phyloP scores from a whole-genome alignment of 768 basidiomycete genomes.

The Psilocybe cubensis region DNA sequence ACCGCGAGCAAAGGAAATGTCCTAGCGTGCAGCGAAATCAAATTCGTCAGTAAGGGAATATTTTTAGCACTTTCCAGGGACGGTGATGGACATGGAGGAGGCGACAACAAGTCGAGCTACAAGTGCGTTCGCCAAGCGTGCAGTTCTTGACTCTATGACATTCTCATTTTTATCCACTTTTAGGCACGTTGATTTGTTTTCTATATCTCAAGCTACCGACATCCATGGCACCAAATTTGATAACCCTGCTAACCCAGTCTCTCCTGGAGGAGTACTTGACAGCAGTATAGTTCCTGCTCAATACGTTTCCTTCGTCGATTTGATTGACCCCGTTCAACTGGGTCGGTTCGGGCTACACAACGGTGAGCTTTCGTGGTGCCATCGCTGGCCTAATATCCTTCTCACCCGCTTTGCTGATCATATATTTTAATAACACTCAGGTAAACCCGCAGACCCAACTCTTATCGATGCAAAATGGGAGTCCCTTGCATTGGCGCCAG shows the following conservation, averaged over 20 bases:
- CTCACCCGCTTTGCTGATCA: no score
- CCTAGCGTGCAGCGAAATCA: slow-evolving; percentile 56
- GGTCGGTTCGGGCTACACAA: slow-evolving; percentile 68
- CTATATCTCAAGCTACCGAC: slow-evolving; percentile 60
- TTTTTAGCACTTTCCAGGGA: slow-evolving; percentile 67
- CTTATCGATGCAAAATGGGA: slow-evolving; percentile 75
- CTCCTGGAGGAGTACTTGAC: slow-evolving; percentile 50
- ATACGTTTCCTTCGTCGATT: slow-evolving; percentile 60
- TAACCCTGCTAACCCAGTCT: slow-evolving; percentile 51
- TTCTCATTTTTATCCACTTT: not conserved
- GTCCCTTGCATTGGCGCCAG: slow-evolving; percentile 60
- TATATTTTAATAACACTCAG: no score
- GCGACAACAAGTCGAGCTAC: slow-evolving; percentile 50
- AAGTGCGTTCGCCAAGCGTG: slow-evolving; percentile 40
- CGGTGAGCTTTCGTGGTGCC: slow-evolving; percentile 35
- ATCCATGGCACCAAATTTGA: slow-evolving; percentile 65
- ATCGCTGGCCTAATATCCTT: no score
- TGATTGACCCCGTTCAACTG: slow-evolving; percentile 55
- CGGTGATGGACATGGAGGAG: slow-evolving; percentile 60
- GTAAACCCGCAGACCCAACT: slow-evolving; percentile 49
- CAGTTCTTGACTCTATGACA: not conserved
- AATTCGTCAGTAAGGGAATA: slow-evolving; percentile 53
- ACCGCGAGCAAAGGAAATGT: slow-evolving; percentile 49
- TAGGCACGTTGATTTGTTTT: slow-evolving; percentile 64
- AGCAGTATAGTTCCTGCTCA: slow-evolving; percentile 50